These are phyloP conservation scores for Waitea zeae DNA, from an alignment of 1,284 basidiomycete species.

Conservation along the genomic window DNA sequence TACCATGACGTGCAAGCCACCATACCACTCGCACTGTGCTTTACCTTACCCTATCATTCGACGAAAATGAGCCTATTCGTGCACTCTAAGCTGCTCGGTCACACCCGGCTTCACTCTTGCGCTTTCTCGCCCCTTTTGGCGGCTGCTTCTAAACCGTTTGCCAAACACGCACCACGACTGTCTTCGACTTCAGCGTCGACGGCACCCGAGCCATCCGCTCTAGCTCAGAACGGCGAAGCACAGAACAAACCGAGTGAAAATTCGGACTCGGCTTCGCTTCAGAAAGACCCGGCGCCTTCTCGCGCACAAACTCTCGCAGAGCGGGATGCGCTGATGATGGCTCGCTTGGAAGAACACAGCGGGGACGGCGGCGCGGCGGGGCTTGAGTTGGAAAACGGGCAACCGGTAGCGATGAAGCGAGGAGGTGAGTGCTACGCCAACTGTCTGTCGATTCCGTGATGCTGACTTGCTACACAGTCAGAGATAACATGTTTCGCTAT, in stretches of 20 bases:
- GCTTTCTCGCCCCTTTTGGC: too few species aligned
- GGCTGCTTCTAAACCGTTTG: not conserved
- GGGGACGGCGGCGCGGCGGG: conserved; percentile 2
- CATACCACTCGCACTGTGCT: too few species aligned
- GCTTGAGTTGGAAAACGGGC: conserved; percentile 2
- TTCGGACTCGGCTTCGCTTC: not conserved
- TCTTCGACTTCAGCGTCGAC: not conserved
- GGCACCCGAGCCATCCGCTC: not conserved
- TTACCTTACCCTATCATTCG: too few species aligned
- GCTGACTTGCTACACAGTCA: not conserved
- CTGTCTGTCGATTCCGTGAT: not conserved
- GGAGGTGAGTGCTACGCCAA: not conserved
- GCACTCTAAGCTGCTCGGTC: too few species aligned
- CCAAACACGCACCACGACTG: not conserved
- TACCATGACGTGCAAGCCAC: too few species aligned
- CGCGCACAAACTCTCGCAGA: not conserved
- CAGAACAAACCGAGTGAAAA: not conserved
- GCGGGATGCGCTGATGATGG: conserved; percentile 2
- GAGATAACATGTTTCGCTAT: conserved; percentile 3
- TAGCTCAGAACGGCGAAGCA: not conserved
- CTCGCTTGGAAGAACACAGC: conserved; percentile 1
- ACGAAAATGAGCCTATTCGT: too few species aligned
- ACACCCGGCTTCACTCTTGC: too few species aligned
- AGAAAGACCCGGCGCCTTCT: not conserved
- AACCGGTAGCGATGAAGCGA: conserved; percentile 3